Evolutionary conservation across 176 grass and related monocot genomes (phyloP), one percentile per base, ranked within the genome.

Genomic region (Avena sativa): DNA sequence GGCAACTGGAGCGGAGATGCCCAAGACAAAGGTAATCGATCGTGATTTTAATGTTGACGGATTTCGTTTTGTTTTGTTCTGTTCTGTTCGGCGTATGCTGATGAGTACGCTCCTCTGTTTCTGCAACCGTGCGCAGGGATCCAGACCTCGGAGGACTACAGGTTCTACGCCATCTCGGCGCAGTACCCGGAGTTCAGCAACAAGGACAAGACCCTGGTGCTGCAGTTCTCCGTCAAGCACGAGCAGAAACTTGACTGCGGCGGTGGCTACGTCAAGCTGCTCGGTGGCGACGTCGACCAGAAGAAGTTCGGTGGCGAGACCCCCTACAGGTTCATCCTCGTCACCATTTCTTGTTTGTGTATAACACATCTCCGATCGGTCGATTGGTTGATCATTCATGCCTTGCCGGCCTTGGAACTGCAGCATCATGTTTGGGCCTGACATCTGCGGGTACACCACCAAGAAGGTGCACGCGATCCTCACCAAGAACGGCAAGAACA

Each of bases 91-190:
- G 3, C 43, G 13, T 23, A 70, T 28, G 14, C 51, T 32, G 40
- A 68, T 9, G 30, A 17, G 1, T 63, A 36, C 6, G 6, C 20
- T 14, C 12, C 44, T 30, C 48, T 76, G 48, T 30, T 59, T 65
- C 28, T 32, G 23, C 61, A 36, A 71, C 60, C 26, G 6, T 5
- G 5, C 58, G 48, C 85, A 98, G 96, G 96, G 13, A 98, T 98
- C 81, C 96, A 98, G 82, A 98, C 96, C 52, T 92, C 93, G 12
- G 90, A 96, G 78, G 92, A 98, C 71, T 88, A 98, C 69, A 96
- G 96, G 66, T 98, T 98, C 90, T 98, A 98, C 40, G 96, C 93
- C 79, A 98, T 98, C 77, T 98, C 92, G 17, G 90, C 93, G 20
- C 78, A 94, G 66, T 94, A 91, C 81, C 89, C 92, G 0, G 89